These are phyloP conservation scores for Aegilops bicornis DNA, from an alignment of 176 grass and related monocot genomes.

Conservation along the genomic window DNA sequence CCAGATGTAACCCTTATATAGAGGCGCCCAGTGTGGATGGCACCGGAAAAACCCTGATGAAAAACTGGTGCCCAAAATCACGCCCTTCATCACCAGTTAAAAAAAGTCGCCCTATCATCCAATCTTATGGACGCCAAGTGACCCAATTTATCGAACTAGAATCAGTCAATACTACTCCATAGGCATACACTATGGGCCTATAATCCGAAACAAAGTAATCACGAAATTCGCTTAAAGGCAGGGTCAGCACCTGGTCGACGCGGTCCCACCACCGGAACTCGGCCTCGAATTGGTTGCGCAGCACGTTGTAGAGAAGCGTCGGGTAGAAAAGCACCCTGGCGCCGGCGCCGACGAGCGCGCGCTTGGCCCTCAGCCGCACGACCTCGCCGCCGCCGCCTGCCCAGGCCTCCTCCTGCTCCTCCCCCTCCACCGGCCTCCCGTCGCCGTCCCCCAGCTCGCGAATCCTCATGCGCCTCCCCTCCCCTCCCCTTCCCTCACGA, in stretches of 20 bases:
- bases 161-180: background rate
- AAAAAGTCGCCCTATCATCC: background rate
- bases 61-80: background rate
- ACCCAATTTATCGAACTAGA: constrained; percentile 7
- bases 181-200: background rate
- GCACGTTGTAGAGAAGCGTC: constrained; percentile 85
- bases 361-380: constrained; percentile 53
- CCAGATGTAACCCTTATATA: background rate
- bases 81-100: background rate
- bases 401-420: constrained; percentile 9
- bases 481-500: background rate
- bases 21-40: background rate
- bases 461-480: constrained; percentile 38
- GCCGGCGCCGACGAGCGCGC: constrained; percentile 70
- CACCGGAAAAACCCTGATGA: background rate
- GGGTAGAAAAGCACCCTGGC: constrained; percentile 93
- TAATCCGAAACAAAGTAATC: constrained; percentile 16
- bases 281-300: constrained; percentile 74
- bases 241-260: constrained; percentile 63
- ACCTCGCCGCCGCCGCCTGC: constrained; percentile 21
- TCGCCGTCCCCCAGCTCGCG: constrained; percentile 41
- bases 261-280: constrained; percentile 97
- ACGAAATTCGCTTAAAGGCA: background rate
- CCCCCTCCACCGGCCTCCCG: background rate
- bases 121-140: background rate